Evolutionary conservation across 2,329 filamentous ascomycete genomes (phyloP).

Genomic region (Aspergillus puulaauensis): DNA sequence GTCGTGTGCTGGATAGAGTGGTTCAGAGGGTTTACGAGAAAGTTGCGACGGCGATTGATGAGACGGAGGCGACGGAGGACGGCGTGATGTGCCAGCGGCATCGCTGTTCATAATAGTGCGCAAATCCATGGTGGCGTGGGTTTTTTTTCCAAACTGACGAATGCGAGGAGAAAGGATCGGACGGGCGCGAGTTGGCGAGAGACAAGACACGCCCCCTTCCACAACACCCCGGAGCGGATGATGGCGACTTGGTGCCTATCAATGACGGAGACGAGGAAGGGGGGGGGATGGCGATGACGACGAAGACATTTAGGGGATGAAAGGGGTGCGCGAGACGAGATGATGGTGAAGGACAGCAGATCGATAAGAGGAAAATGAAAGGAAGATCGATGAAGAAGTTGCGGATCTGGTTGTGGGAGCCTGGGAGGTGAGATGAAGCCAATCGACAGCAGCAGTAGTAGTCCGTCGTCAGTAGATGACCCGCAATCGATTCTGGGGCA

Average conservation of each 20-base stretch:
- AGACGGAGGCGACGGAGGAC: conserved; percentile 24
- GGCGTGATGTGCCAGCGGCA: conserved; percentile 32
- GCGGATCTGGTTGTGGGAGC: background rate
- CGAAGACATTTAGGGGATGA: conserved; percentile 11
- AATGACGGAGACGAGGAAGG: conserved; percentile 5
- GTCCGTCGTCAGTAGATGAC: background rate
- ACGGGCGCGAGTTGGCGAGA: background rate
- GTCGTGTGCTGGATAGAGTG: conserved; percentile 26
- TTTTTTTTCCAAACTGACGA: background rate
- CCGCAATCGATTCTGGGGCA: background rate
- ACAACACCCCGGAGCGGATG: conserved; percentile 8
- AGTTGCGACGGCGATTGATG: conserved; percentile 27
- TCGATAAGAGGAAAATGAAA: conserved; percentile 3
- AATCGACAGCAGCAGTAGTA: conserved; percentile 2
- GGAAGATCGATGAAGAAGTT: conserved; percentile 4
- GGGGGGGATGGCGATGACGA: background rate
- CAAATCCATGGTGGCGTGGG: conserved; percentile 47
- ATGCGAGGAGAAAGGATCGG: background rate
- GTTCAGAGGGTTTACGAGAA: conserved; percentile 30
- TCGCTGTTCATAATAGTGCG: conserved; percentile 54
- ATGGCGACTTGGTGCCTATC: conserved; percentile 1
- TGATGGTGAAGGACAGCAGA: background rate
- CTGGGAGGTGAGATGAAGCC: background rate
- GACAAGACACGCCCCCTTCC: conserved; percentile 15
- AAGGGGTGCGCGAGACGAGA: background rate